Evolutionary conservation across 345 rosid genomes (phyloP).

Genomic region (Geranium rotundifolium): DNA sequence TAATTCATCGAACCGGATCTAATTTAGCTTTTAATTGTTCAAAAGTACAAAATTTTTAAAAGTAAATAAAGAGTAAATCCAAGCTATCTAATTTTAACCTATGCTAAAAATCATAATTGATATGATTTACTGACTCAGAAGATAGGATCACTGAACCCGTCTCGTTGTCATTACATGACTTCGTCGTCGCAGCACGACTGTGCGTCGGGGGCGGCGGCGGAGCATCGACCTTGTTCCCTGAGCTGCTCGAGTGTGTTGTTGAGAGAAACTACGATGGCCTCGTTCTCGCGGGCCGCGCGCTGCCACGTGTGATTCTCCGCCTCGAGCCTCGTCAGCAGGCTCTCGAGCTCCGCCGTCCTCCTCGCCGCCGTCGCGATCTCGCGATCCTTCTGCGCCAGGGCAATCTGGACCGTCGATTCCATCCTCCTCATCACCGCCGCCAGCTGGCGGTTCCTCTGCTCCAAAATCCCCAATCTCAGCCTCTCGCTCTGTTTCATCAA

Average conservation of each 20-base stretch:
- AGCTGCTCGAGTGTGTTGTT: slow-evolving; percentile 40
- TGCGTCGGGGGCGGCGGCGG: slow-evolving; percentile 41
- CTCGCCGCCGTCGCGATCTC: slow-evolving; percentile 40
- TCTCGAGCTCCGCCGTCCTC: slow-evolving; percentile 47
- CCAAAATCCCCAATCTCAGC: slow-evolving; percentile 34
- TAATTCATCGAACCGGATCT: too few relatives aligned
- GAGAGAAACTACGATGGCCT: slow-evolving; percentile 37
- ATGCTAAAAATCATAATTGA: too few relatives aligned
- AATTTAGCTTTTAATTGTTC: too few relatives aligned
- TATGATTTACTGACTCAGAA: too few relatives aligned
- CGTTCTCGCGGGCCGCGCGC: slow-evolving; percentile 45
- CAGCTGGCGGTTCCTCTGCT: slow-evolving; percentile 44
- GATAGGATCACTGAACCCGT: too few relatives aligned
- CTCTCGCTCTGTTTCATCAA: slow-evolving; percentile 35
- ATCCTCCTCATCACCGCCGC: slow-evolving; percentile 23
- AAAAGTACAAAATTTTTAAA: too few relatives aligned
- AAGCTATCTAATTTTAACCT: too few relatives aligned
- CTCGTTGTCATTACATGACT: neutral
- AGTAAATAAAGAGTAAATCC: too few relatives aligned
- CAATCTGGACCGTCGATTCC: slow-evolving; percentile 26
- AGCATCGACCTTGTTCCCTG: slow-evolving; percentile 21
- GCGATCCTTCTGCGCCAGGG: slow-evolving; percentile 48
- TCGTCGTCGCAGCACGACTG: slow-evolving; percentile 42
- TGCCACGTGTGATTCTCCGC: slow-evolving; percentile 56
- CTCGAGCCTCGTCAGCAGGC: slow-evolving; percentile 36